Percentiles rank a stretch among this genome's conserved stretches.
These are phyloP conservation scores for Balakata baccata DNA, from an alignment of 345 rosid genomes.

Conservation along the genomic window DNA sequence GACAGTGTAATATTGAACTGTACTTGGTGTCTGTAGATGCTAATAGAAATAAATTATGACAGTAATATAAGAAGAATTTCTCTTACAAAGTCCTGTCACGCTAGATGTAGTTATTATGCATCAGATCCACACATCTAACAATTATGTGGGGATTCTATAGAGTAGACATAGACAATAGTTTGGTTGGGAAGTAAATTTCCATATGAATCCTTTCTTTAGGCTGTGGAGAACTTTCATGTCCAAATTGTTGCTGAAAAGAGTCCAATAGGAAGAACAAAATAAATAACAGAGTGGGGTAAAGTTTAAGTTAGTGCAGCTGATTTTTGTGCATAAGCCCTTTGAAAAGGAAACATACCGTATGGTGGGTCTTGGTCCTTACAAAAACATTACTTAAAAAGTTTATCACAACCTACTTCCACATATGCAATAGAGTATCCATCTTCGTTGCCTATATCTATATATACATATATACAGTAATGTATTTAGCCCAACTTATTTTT, in stretches of 20 bases:
- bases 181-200: not conserved
- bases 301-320: not conserved
- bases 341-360: slow-evolving; percentile 11
- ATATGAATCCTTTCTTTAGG: not conserved
- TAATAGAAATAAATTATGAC: no score
- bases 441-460: not conserved
- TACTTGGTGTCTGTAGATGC: no score
- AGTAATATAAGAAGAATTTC: no score
- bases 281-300: not conserved
- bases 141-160: no score
- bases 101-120: no score
- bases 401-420: slow-evolving; percentile 5
- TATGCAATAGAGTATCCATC: not conserved
- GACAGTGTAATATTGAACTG: no score
- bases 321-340: slow-evolving; percentile 6
- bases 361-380: slow-evolving; percentile 15
- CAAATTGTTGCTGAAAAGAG: not conserved
- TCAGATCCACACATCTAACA: no score
- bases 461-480: not conserved
- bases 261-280: not conserved
- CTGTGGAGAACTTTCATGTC: not conserved
- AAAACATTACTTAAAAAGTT: slow-evolving; percentile 7
- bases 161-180: not conserved
- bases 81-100: no score
- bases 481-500: no score